A percentile compares a stretch with the other conserved stretches of the same genome.
Conservation (phyloP, 345 rosid genomes). For the Populus simonii region DNA sequence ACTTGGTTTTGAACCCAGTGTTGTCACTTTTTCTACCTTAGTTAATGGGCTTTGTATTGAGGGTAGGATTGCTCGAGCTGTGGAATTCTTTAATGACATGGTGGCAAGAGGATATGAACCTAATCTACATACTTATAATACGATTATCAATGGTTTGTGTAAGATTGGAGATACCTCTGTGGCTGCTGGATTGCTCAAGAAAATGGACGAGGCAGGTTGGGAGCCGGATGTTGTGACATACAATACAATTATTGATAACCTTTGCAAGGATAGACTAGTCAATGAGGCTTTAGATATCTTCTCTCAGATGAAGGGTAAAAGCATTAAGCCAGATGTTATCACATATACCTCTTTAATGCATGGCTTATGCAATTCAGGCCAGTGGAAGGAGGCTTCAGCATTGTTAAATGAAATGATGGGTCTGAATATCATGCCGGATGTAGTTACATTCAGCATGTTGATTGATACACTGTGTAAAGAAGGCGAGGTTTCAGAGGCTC, state of each 20-base stretch:
- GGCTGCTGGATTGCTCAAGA: slow-evolving; percentile 6
- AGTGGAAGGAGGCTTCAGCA: slow-evolving; percentile 11
- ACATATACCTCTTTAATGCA: slow-evolving; percentile 29
- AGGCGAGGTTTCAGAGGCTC: neutral
- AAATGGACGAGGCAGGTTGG: slow-evolving; percentile 15
- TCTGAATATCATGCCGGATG: neutral
- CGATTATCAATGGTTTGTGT: neutral
- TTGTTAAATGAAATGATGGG: slow-evolving; percentile 22
- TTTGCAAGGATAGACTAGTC: slow-evolving; percentile 26
- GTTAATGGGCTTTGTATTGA: neutral
- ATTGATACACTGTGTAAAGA: neutral
- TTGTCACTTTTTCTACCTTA: neutral
- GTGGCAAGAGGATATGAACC: neutral
- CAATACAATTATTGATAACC: slow-evolving; percentile 24
- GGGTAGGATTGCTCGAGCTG: neutral
- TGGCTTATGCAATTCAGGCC: slow-evolving; percentile 17
- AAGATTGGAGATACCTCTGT: neutral
- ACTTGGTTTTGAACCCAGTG: neutral
- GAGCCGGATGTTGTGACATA: slow-evolving; percentile 21
- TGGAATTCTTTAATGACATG: neutral
- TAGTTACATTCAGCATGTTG: neutral
- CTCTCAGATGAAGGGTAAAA: slow-evolving; percentile 19
- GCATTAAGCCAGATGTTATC: slow-evolving; percentile 27
- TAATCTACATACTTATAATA: neutral
- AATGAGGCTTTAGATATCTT: slow-evolving; percentile 22